Base-by-base conservation (phyloP, 805 yeast species). In the Pichia deserticola region DNA sequence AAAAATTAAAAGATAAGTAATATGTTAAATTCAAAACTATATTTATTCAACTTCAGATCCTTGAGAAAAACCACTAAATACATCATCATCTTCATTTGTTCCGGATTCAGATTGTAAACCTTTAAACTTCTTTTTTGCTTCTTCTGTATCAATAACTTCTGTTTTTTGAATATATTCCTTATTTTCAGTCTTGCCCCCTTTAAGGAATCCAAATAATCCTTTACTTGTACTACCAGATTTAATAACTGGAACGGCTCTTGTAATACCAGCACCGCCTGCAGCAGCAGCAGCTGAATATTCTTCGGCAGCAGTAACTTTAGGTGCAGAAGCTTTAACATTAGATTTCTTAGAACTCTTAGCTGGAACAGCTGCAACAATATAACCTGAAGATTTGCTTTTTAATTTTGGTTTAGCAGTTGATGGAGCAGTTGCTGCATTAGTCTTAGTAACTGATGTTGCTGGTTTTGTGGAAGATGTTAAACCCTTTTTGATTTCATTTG, bases 1-100 rank as follows among this genome's bases (percentile, higher is more conserved):
- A 20, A 20, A 20, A 20, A 20, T 20, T 20, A 20, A 20, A 20
- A 20, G 20, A 20, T 20, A 20, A 2, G 20, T 20, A 20, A 20
- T 12, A 11, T 13, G 11, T 13, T 34, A 34, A 1, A 8, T 34
- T 34, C 6, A 34, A 6, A 13, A 34, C 9, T 9, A 30, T 30
- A 7, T 30, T 30, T 30, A 45, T 41, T 50, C 44, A 20, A 42
- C 49, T 38, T 45, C 52, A 10, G 76, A 73, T 30, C 76, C 77
- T 58, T 73, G 77, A n/a, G 73, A 68, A 56, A 73, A 73, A 4
- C 73, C 74, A 29, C 73, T 64, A 52, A 73, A 73, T 2, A 75
- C 71, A 40, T 56, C 59, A 33, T 54, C 54, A 20, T 62, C 56
- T 27, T 39, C 51, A 25, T 49, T 47, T 25, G 41, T 13, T 9